A percentile compares a stretch with the other conserved stretches of the same genome.
phyloP scores from a whole-genome alignment of 106 monocot genomes.

The Dactylorhiza incarnata region DNA sequence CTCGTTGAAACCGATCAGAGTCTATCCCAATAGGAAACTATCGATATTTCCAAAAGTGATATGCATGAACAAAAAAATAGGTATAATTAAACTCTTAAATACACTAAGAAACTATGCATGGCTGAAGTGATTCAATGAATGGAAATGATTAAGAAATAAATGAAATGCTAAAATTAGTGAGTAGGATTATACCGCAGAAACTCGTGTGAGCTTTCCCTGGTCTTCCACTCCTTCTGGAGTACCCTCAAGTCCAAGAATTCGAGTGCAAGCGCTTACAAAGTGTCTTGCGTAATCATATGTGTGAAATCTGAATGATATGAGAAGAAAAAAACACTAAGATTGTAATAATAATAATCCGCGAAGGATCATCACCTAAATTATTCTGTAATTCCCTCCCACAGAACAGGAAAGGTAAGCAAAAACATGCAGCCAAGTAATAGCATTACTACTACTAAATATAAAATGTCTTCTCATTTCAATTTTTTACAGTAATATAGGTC shows the following conservation, averaged over 20 bases:
- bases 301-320: constrained; percentile 59
- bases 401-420: neutral
- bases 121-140: neutral
- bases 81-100: constrained; percentile 1
- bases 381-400: neutral
- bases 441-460: neutral
- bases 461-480: neutral
- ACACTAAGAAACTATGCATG: neutral
- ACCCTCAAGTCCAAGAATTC: constrained; percentile 94
- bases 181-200: constrained; percentile 70
- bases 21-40: constrained; percentile 99
- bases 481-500: neutral
- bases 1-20: constrained; percentile 79
- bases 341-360: neutral
- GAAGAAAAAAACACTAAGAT: neutral
- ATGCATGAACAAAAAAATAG: constrained; percentile 2
- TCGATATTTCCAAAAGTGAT: constrained; percentile 7
- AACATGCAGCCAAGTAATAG: neutral
- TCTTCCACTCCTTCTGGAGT: constrained; percentile 99
- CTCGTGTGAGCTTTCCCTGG: constrained; percentile 90
- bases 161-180: neutral
- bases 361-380: neutral
- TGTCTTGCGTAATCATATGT: constrained; percentile 99
- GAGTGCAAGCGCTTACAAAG: constrained; percentile 96
- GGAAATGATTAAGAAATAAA: neutral